A percentile compares a stretch with the other conserved stretches of the same genome.
Evolutionary conservation across 2,329 filamentous ascomycete species (phyloP).

Genomic region (Penicillium sp.): DNA sequence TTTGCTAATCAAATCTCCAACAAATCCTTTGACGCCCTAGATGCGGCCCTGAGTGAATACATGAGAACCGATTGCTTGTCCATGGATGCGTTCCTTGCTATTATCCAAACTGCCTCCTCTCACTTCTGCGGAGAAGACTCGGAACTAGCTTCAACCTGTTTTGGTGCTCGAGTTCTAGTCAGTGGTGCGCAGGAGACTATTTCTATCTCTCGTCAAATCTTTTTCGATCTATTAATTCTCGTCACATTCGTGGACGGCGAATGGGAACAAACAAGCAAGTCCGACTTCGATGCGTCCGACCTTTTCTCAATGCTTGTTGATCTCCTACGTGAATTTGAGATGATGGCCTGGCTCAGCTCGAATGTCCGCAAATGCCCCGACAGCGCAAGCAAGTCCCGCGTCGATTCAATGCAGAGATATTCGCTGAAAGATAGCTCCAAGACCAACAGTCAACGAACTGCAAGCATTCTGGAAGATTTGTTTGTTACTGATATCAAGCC

Average conservation of each 20-base stretch:
- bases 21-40: slow-evolving; percentile 71
- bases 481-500: slow-evolving; percentile 46
- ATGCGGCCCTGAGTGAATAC: slow-evolving; percentile 65
- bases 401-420: slow-evolving; percentile 27
- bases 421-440: slow-evolving; percentile 26
- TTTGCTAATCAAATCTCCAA: slow-evolving; percentile 78
- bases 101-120: slow-evolving; percentile 50
- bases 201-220: slow-evolving; percentile 66
- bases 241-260: slow-evolving; percentile 84
- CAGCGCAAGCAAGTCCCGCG: slow-evolving; percentile 16
- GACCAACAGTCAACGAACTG: slow-evolving; percentile 24
- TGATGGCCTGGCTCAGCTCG: slow-evolving; percentile 62
- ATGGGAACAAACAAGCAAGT: slow-evolving; percentile 67
- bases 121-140: slow-evolving; percentile 41
- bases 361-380: slow-evolving; percentile 37
- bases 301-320: slow-evolving; percentile 64
- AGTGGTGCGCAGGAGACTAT: slow-evolving; percentile 77
- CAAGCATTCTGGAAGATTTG: slow-evolving; percentile 45
- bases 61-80: slow-evolving; percentile 49
- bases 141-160: slow-evolving; percentile 58
- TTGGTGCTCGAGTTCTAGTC: slow-evolving; percentile 72
- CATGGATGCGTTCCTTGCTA: slow-evolving; percentile 52
- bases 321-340: slow-evolving; percentile 69
- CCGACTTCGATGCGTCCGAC: slow-evolving; percentile 61
- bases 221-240: slow-evolving; percentile 79